Conservation (phyloP, 2,329 filamentous ascomycete species). For the Xylaria multiplex region DNA sequence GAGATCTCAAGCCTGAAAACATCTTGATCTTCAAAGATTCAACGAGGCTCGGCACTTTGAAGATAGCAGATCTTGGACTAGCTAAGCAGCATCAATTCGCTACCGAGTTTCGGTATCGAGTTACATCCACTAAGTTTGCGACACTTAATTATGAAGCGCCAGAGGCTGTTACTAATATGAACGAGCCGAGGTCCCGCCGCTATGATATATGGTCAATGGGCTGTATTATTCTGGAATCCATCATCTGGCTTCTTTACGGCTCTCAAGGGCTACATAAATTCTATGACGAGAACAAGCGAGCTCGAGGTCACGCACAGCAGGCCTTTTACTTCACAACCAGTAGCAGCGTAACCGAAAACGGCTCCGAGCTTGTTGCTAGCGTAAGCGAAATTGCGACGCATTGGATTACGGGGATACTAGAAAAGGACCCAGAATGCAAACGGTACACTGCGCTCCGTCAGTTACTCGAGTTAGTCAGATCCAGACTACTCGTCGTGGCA, state of each 20-base stretch:
- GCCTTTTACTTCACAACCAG: constrained; percentile 24
- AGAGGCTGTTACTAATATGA: constrained; percentile 14
- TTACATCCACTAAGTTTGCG: no score
- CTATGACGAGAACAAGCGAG: constrained; percentile 5
- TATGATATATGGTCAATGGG: constrained; percentile 48
- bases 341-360: neutral
- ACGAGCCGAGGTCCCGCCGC: constrained; percentile 32
- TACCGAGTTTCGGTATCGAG: constrained; percentile 21
- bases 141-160: no score
- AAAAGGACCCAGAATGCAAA: constrained; percentile 28
- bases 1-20: constrained; percentile 42
- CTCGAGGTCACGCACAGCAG: neutral
- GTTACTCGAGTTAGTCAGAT: constrained; percentile 20
- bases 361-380: neutral
- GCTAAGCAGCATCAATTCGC: constrained; percentile 32
- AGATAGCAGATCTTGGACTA: constrained; percentile 38
- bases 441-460: constrained; percentile 15
- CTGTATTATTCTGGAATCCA: constrained; percentile 44
- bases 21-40: constrained; percentile 32
- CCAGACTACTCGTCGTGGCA: constrained; percentile 25
- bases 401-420: constrained; percentile 31
- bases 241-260: constrained; percentile 43
- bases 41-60: constrained; percentile 25
- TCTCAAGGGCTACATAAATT: constrained; percentile 20
- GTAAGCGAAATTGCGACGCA: constrained; percentile 21